Conservation (phyloP, 768 basidiomycete species). For the Fomitopsis serialis region DNA sequence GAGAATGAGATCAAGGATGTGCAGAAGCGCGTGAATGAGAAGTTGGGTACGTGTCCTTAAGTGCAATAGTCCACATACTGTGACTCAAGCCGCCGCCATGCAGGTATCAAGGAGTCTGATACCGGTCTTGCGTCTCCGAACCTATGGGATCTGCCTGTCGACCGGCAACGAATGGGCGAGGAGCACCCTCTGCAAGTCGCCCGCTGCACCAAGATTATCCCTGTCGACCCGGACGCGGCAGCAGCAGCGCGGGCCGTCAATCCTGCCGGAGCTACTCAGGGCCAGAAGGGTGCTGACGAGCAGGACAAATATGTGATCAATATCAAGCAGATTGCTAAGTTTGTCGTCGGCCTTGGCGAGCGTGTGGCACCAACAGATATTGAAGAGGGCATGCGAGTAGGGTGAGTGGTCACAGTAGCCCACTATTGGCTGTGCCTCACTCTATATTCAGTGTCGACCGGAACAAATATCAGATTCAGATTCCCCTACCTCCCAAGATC, state of each 20-base stretch:
- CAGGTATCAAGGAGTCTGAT: constrained; percentile 96
- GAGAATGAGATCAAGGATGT: constrained; percentile 93
- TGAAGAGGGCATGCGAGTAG: constrained; percentile 99
- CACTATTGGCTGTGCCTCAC: not conserved
- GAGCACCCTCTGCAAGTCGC: constrained; percentile 96
- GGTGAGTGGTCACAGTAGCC: constrained; percentile 48
- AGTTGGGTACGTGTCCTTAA: constrained; percentile 59
- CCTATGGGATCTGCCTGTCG: constrained; percentile 94
- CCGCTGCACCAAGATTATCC: constrained; percentile 97
- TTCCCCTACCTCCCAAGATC: constrained; percentile 96
- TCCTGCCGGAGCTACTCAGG: constrained; percentile 68
- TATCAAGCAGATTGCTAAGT: constrained; percentile 99
- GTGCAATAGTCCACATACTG: not conserved
- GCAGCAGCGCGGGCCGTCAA: constrained; percentile 78
- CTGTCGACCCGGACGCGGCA: constrained; percentile 68
- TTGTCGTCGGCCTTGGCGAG: constrained; percentile 95
- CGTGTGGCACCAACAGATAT: constrained; percentile 97
- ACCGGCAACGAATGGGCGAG: constrained; percentile 84
- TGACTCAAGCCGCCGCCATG: not conserved
- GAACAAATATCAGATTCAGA: constrained; percentile 97
- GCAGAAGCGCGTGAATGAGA: constrained; percentile 96
- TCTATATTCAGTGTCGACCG: constrained; percentile 72
- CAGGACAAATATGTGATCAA: constrained; percentile 99
- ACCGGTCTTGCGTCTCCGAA: constrained; percentile 96
- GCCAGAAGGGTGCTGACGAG: constrained; percentile 96